Evolutionary conservation across 2,329 filamentous ascomycete genomes (phyloP), one percentile per base, ranked within the genome.

Genomic region (Epichloe uncinata): DNA sequence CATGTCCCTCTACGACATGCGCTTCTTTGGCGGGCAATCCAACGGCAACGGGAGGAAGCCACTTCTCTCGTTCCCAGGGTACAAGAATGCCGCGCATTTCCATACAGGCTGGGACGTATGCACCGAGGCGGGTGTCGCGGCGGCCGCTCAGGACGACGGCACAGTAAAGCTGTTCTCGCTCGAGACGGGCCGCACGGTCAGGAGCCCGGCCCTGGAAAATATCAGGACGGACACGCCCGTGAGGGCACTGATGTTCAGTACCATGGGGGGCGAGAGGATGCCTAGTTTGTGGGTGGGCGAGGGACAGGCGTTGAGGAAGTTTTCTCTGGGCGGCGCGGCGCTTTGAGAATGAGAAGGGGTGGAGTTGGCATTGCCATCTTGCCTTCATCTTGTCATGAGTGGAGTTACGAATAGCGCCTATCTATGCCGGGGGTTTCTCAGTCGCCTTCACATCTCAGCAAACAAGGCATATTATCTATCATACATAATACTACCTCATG

Each of bases 1-100:
- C 48, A 74, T 83, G 65, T 67, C 67, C 1, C 62, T 81, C 5
- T 83, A 80, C 56, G 80, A 84, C 54, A 53, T 76, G 34, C 76
- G 80, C 1, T 78, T 69, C 54, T 47, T 57, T 18, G 50, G 48
- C 38, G 40, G 45, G 22, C 52, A 52, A 5, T 42, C 55, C 2
- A 57, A 58, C 47, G 26, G 26, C 1, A 57, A 58, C 48, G 54
- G 57, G 5, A 58, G 63, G 0, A 53, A 45, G 5, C 70, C 78
- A 0, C 56, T 78, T 2, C 58, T 81, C 8, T 48, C 48, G 0
- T 81, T 82, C 51, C 63, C 68, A 0, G 67, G 60, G 3, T 79
- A 79, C 60, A 58, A 59, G 33, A 83, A 82, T 57, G 58, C 60
- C 0, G 71, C 72, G 0, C 69, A 71, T 42, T 61, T 72, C 41